Base-by-base conservation (phyloP, 306 rosid species). In the Senna tora region DNA sequence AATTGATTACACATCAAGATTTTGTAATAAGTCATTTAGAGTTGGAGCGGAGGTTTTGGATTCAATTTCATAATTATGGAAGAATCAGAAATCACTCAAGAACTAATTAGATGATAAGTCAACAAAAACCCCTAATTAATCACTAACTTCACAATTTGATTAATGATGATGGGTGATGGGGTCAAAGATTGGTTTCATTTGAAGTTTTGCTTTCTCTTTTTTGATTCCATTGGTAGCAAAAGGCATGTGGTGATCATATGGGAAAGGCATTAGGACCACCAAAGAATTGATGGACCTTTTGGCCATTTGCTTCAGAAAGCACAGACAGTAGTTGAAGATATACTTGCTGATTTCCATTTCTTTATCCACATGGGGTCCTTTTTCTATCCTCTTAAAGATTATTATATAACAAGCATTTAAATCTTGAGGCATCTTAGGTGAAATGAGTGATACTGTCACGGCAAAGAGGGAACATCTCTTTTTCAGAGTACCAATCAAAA, bases 201-300 rank as follows among this genome's bases (percentile, higher is more conserved):
- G 28, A 52, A 20, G 33, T 63, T 71, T 34, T 30, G 38, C 33
- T 66, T 68, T 79, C 46, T 47, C 6, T 72, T 36, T 34, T 55
- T 19, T 36, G 58, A 78, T 50, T 64, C 49, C 13, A 58, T 69
- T 49, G 3, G 63, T 72, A 56, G 77, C 50, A 62, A 67, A 65
- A 47, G 53, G 77, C 88, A 84, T 78, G 92, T 74, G 83, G 72
- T 78, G 56, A 75, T 84, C 57, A 55, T 75, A 55, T 57, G 60
- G 28, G 52, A 43, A 69, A 84, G 75, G 47, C 42, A 51, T 74
- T 21, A 50, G 89, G 89, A 82, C 89, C 86, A 84, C 84, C 50
- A 33, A 36, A 58, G 68, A 80, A 65, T 62, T 79, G 82, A 86
- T 72, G 58, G 32, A 74, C 13, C 71, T 72, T 87, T 87, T 56